Evolutionary conservation across 176 grass and related monocot species (phyloP).

Genomic region (Oryza australiensis): DNA sequence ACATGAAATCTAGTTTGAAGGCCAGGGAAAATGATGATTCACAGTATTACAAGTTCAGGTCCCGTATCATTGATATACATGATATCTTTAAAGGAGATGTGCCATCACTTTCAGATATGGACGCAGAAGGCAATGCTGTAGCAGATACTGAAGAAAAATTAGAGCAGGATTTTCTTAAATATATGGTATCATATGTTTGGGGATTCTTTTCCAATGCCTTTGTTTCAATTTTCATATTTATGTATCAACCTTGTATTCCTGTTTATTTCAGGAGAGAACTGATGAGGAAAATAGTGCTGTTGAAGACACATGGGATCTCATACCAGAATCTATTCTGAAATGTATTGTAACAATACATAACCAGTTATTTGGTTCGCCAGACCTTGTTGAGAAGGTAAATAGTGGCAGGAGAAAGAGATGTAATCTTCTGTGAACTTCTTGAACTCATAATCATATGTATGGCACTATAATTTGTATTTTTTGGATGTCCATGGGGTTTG

Average conservation of each 20-base stretch:
- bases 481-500: neutral
- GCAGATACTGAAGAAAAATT: conserved; percentile 59
- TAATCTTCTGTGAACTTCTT: neutral
- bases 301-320: conserved; percentile 65
- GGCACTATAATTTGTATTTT: neutral
- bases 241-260: neutral
- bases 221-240: conserved; percentile 19
- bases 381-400: conserved; percentile 77
- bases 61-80: conserved; percentile 61
- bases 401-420: conserved; percentile 20
- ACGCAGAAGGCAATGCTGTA: conserved; percentile 40
- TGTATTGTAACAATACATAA: conserved; percentile 68
- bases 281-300: conserved; percentile 39
- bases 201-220: conserved; percentile 3
- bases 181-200: conserved; percentile 33
- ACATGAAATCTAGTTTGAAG: conserved; percentile 82
- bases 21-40: conserved; percentile 57
- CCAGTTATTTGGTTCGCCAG: conserved; percentile 77
- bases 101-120: conserved; percentile 48
- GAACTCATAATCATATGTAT: neutral
- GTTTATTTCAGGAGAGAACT: conserved; percentile 58
- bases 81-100: conserved; percentile 70
- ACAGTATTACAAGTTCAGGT: conserved; percentile 79
- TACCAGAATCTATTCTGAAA: conserved; percentile 69
- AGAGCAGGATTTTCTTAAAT: conserved; percentile 66